Evolutionary conservation across 2,329 filamentous ascomycete genomes (phyloP), one percentile per base, ranked within the genome.

Genomic region (Pseudovirgaria hyperparasitica): DNA sequence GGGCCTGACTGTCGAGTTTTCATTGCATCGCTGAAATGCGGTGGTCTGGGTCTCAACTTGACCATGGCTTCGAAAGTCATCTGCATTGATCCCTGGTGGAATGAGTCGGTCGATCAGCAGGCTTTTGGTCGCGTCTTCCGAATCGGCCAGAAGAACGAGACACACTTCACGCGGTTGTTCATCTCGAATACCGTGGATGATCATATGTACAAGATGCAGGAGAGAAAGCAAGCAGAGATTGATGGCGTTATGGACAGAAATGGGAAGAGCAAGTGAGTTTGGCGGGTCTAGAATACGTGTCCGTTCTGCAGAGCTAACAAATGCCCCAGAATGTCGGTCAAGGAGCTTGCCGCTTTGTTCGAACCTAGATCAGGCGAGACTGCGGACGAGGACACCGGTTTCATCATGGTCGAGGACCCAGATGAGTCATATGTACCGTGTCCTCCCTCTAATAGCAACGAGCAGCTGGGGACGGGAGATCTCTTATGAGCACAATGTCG

Each of bases 81-180:
- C 21, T 49, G 56, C 9, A 43, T 68, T 11, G 62, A 65, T 31
- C 57, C 57, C 0, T 63, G 59, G 61, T 82, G 71, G 70, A 81
- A 82, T 30, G 48, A 49, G 2, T 57, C 63, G 0, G 47, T 60
- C 0, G 74, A 82, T 37, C 54, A 71, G n/a, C 78, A 82, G 39
- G 74, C 69, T 0, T 70, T 70, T 41, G 66, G 61, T 2, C 66
- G 79, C 0, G 67, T 82, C 0, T 68, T 67, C 38, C 63, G 79
- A 5, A 71, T 75, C 3, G 76, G 76, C 0, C 80, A 87, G 35
- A 34, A 42, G 0, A 67, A 74, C 22, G 54, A 69, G 18, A 74
- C 75, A 0, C 55, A 69, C 8, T 63, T 79, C 31, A 61, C 69
- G 1, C 62, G 72, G 0, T 58, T 84, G 18, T 49, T 72, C 1